These are phyloP conservation scores for Blumeriella jaapii DNA, from an alignment of 2,329 filamentous ascomycete species.

Conservation along the genomic window DNA sequence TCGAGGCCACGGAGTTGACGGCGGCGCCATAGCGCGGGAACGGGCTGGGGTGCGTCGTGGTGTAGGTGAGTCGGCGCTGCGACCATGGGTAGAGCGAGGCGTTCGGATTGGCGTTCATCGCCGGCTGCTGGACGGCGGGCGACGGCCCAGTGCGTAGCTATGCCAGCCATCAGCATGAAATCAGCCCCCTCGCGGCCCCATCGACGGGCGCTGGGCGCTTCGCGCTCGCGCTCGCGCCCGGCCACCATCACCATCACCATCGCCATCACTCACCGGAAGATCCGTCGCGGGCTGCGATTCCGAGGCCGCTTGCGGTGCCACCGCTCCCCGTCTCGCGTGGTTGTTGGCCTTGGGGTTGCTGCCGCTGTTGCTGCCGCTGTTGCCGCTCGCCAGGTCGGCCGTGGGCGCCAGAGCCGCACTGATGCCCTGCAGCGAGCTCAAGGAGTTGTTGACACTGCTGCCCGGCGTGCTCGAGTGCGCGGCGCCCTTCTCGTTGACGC, in stretches of 20 bases:
- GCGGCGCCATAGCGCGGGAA: slow-evolving; percentile 96
- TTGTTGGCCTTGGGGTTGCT: slow-evolving; percentile 33
- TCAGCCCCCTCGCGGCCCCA: no score
- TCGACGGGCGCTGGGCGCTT: no score
- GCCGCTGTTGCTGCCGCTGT: slow-evolving; percentile 40
- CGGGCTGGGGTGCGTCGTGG: slow-evolving; percentile 68
- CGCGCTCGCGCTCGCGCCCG: no score
- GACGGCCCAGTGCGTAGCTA: slow-evolving; percentile 43
- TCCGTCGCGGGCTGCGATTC: slow-evolving; percentile 25
- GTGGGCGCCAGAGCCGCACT: slow-evolving; percentile 21
- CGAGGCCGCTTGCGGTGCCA: no score
- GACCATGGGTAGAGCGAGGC: slow-evolving; percentile 92
- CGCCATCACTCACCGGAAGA: slow-evolving; percentile 31
- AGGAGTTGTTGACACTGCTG: slow-evolving; percentile 33
- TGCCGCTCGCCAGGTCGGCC: no score
- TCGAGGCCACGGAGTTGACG: slow-evolving; percentile 83
- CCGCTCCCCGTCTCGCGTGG: no score
- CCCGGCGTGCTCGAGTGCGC: slow-evolving; percentile 63
- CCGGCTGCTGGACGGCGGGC: slow-evolving; percentile 25
- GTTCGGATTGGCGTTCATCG: slow-evolving; percentile 44
- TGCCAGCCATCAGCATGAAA: slow-evolving; percentile 6
- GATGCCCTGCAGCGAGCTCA: slow-evolving; percentile 52
- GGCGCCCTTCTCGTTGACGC: slow-evolving; percentile 32
- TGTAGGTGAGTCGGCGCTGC: slow-evolving; percentile 77
- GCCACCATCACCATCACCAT: no score